A percentile compares a stretch with the other conserved stretches of the same genome.
Conservation (phyloP, 2,329 filamentous ascomycete genomes). For the Xylaria sp. region DNA sequence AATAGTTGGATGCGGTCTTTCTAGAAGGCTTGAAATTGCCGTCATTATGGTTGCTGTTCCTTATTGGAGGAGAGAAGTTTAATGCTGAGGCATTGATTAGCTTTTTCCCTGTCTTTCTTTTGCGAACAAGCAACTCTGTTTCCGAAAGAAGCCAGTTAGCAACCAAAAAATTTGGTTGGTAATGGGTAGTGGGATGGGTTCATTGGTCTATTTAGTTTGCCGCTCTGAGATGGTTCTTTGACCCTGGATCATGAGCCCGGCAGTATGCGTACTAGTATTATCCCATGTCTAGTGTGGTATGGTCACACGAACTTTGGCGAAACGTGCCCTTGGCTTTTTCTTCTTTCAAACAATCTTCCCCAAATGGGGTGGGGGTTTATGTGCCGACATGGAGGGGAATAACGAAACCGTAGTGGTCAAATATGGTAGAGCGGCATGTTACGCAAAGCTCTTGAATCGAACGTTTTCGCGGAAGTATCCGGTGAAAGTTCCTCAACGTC, state of each 20-base stretch:
- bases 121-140: too few species aligned
- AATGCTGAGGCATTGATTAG: background rate
- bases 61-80: too few species aligned
- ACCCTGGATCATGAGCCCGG: background rate
- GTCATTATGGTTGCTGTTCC: background rate
- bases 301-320: background rate
- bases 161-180: background rate
- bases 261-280: background rate
- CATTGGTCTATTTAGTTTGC: background rate
- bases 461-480: conserved; percentile 9
- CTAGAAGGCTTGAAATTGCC: too few species aligned
- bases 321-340: background rate
- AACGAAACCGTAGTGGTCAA: background rate
- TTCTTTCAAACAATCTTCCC: background rate
- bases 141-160: too few species aligned
- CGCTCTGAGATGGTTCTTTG: background rate
- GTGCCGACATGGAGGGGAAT: background rate
- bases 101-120: background rate
- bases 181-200: background rate
- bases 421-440: background rate
- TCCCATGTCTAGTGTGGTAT: background rate
- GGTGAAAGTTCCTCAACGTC: background rate
- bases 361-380: background rate
- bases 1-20: background rate
- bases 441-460: conserved; percentile 9